Base-by-base conservation (phyloP, 148 eudicot species). In the Dianthus caryophyllus region DNA sequence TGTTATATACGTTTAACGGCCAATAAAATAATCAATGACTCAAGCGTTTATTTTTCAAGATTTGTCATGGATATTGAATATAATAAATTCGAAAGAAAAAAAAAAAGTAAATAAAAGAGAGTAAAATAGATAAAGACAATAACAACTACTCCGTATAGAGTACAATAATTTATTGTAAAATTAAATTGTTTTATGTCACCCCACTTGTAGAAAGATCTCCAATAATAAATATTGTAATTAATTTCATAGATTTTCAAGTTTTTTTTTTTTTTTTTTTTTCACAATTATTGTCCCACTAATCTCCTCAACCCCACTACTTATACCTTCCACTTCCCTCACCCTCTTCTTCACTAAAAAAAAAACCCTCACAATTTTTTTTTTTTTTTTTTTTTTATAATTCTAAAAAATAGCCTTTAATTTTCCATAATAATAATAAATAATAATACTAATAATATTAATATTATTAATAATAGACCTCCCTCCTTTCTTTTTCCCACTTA, bases 181-280 rank as follows among this genome's bases (percentile, higher is more conserved):
- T n/a, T 33, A 30, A 58, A 30, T 1, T 33, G 18, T 21, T 60
- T 60, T 10, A 21, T 33, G 64, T 38, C 25, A 61, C 65, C 15
- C 65, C 65, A 61, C 29, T 61, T 12, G 65, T 61, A 61, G 65
- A 38, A 61, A 61, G 49, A 39, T 39, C 48, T 39, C n/a, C n/a
- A n/a, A 1, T 6, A 61, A 1, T 38, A 30, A 30, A 30, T 38
- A 25, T 20, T 12, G 46, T 61, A 7, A 22, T 61, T 20, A 11
- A 22, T 25, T 54, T 26, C 7, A 33, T 33, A 33, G 16, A 4
- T 2, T 26, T 24, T 54, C 6, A 49, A 17, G 10, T 2, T 7
- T 41, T 41, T 41, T 49, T 22, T 2, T 7, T 41, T 41, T 41
- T 49, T 22, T 2, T 7, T 41, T 41, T 41, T 49, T 22, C 21